Evolutionary conservation across 352 stramenopile species (phyloP).

Genomic region (Aphanomyces cochlioides): DNA sequence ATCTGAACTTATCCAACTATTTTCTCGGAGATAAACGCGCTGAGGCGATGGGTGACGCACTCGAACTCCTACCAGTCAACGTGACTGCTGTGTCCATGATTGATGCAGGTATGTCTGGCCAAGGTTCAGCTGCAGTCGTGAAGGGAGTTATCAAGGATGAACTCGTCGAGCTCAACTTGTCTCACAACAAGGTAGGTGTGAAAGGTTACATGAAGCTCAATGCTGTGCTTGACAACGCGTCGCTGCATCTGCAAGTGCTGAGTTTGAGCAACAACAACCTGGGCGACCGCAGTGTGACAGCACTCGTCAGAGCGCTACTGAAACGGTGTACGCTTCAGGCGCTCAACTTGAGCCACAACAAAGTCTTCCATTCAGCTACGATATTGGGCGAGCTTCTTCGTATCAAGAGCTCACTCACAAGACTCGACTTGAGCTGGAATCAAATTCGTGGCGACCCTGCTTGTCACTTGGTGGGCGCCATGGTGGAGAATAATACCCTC

Average conservation of each 20-base stretch:
- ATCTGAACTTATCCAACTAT: conserved; percentile 65
- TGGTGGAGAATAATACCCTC: conserved; percentile 71
- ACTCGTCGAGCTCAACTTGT: conserved; percentile 61
- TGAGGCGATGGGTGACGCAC: conserved; percentile 53
- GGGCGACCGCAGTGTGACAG: conserved; percentile 54
- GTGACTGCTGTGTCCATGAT: conserved; percentile 68
- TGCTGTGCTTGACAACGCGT: conserved; percentile 48
- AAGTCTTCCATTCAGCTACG: conserved; percentile 60
- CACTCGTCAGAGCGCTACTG: conserved; percentile 56
- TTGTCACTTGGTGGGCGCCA: conserved; percentile 54
- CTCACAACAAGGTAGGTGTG: conserved; percentile 55
- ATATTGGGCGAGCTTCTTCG: conserved; percentile 57
- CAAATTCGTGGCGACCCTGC: conserved; percentile 66
- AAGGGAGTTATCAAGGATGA: conserved; percentile 47
- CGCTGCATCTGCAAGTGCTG: conserved; percentile 56
- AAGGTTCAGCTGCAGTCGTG: conserved; percentile 55
- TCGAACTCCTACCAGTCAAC: conserved; percentile 51
- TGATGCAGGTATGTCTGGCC: conserved; percentile 58
- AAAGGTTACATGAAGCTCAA: conserved; percentile 59
- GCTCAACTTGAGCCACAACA: conserved; percentile 55
- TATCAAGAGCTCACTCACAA: conserved; percentile 52
- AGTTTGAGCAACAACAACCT: conserved; percentile 70
- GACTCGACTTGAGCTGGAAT: conserved; percentile 71
- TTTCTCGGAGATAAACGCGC: conserved; percentile 68
- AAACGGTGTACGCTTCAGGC: conserved; percentile 66